Evolutionary conservation across 192 early-diverging fungal genomes (phyloP).

Genomic region (Coemansia sp.): DNA sequence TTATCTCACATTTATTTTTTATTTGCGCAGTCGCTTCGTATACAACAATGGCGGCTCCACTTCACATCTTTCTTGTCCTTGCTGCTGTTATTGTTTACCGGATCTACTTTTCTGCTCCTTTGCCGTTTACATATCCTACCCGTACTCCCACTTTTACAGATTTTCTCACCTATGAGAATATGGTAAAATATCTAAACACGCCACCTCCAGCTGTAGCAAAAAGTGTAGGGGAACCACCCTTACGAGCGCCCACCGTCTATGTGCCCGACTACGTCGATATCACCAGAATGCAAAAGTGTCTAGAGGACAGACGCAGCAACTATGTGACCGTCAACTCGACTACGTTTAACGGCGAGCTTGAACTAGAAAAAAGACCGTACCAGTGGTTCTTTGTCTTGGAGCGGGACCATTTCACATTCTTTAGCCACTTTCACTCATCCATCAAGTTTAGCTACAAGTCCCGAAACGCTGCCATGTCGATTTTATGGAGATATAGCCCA

Average conservation of each 20-base stretch:
- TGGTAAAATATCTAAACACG: not conserved
- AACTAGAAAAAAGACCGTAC: not conserved
- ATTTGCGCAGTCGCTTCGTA: not conserved
- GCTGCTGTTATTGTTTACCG: not conserved
- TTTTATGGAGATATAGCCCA: not conserved
- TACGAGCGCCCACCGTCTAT: not conserved
- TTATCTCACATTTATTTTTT: not conserved
- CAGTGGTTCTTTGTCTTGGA: slow-evolving; percentile 6
- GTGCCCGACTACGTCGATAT: slow-evolving; percentile 7
- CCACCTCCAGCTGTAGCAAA: not conserved
- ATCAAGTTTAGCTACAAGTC: slow-evolving; percentile 13
- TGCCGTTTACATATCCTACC: not conserved
- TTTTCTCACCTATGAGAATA: not conserved
- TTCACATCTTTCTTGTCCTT: not conserved
- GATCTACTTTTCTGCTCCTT: not conserved
- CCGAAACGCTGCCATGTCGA: slow-evolving; percentile 9
- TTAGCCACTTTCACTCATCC: not conserved
- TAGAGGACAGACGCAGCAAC: slow-evolving; percentile 1
- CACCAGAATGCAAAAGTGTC: not conserved
- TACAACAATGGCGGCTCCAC: slow-evolving; percentile 2
- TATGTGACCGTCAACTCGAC: not conserved
- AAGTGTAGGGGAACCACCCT: not conserved
- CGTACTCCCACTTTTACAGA: not conserved
- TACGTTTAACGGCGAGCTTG: not conserved
- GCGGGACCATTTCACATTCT: not conserved